Base-by-base conservation (phyloP, 441 rosid genomes). In the Manihot esculenta region DNA sequence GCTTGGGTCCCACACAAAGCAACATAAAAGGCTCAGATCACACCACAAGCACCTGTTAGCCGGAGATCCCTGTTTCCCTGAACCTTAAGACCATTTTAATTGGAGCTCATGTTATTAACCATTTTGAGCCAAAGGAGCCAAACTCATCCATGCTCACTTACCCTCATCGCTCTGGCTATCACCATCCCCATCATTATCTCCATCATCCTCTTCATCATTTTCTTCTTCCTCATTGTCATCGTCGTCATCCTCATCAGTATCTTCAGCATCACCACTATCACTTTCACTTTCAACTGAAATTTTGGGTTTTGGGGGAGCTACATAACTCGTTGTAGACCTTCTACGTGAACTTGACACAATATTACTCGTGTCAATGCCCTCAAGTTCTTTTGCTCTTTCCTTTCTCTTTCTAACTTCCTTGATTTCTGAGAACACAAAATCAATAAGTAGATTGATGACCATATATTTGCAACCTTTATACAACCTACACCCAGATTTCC, bases 341-440 rank as follows among this genome's bases (percentile, higher is more conserved):
- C 98, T 89, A 60, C 97, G 91, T 50, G 97, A 87, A 81, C 87
- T 94, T 54, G 85, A 79, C 54, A 94, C 94, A 68, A 94, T 93
- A 74, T 93, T 93, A 72, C 94, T 89, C 54, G 62, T 83, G 84
- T 93, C 98, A 77, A 93, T 91, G 68, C 94, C 97, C 80, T 91
- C 97, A 5, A 94, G 95, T 82, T 94, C 97, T 76, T 80, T 90
- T 55, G 85, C 88, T 75, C 86, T 85, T 78, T 92, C 89, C 80
- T 94, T 92, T 71, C 64, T 85, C 84, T 70, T 94, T 69, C 72
- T 88, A 27, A 92, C 93, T 64, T 88, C 94, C 84, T 94, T 94
- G 74, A 92, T 92, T 66, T 94, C 97, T 94, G 88, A 59, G 21
- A 48, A 56, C 47, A 70, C 2, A 68, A 74, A 62, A 38, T 38